Percentiles rank a stretch among this genome's conserved stretches.
Conservation (phyloP, 331 rosid species). For the Malus hybrid region DNA sequence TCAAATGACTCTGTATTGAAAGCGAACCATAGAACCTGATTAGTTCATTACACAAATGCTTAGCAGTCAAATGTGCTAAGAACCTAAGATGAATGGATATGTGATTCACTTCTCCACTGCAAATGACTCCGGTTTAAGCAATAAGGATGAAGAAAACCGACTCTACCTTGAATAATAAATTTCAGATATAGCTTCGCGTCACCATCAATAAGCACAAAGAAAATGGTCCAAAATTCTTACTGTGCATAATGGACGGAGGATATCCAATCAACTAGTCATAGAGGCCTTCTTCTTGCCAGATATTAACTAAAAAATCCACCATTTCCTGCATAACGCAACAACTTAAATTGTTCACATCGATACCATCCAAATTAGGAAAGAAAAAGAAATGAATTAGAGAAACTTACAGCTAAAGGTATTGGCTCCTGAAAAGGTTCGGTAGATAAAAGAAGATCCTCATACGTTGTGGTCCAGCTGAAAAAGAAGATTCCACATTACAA, state of each 20-base stretch:
- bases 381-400: not conserved
- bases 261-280: conserved; percentile 31
- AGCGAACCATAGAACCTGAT: not conserved
- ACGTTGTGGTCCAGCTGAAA: conserved; percentile 59
- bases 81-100: not conserved
- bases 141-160: conserved; percentile 15
- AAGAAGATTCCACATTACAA: not conserved
- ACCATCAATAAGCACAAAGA: conserved; percentile 29
- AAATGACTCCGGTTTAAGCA: not conserved
- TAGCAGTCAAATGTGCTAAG: not conserved
- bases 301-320: conserved; percentile 36
- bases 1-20: not conserved
- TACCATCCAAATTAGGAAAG: conserved; percentile 5
- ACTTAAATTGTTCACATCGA: not conserved
- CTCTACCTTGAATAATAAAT: conserved; percentile 17
- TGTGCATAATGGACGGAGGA: not conserved
- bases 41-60: conserved; percentile 11
- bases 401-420: conserved; percentile 66
- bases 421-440: conserved; percentile 52
- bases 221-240: conserved; percentile 24
- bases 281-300: conserved; percentile 31
- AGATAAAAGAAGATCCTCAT: conserved; percentile 55
- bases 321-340: conserved; percentile 50
- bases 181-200: conserved; percentile 9
- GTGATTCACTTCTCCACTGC: not conserved